Base-by-base conservation (phyloP, 148 eudicot species). In the Vaccinium corymbosum region DNA sequence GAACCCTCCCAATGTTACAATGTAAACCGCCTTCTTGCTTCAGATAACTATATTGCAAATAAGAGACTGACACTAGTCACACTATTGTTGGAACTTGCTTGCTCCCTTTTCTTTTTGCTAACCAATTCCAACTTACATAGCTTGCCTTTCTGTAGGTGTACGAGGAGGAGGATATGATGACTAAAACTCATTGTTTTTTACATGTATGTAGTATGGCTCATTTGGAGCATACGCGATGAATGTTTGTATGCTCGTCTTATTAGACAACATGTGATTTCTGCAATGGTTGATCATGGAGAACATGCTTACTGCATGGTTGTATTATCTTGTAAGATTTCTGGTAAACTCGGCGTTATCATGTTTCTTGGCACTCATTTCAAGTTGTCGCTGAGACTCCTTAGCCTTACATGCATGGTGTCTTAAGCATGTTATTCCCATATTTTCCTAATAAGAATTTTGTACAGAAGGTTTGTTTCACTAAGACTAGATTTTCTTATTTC, bases 161-260 rank as follows among this genome's bases (percentile, higher is more conserved):
- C 0, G 90, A 86, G 27, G 90, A 91, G 0, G 94, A 90, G 8
- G 93, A 87, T 4, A 90, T 20, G 92, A 91, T 25, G 92, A 90
- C 74, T 91, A 84, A 90, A 75, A 35, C 7, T 71, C 66, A 13
- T 27, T 74, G 68, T 22, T 62, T 14, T 78, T 56, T 6, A 76
- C 70, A 38, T 82, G 22, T 35, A 27, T 49, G 32, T 29, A 0
- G 15, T 51, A 48, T 50, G 79, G 83, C 49, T 88, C 38, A 53
- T 79, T 52, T 29, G 10, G 70, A 64, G 76, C 38, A 32, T 16
- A 57, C 79, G 52, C 56, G 22, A 35, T 52, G 13, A 50, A 13
- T 53, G 25, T 76, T 64, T 25, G 48, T 74, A 81, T 50, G 84
- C 81, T 73, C 73, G 38, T 84, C 70, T 72, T 52, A 32, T 70